These are phyloP conservation scores for Artemisia tridentata DNA, from an alignment of 129 eudicot species.

Conservation along the genomic window DNA sequence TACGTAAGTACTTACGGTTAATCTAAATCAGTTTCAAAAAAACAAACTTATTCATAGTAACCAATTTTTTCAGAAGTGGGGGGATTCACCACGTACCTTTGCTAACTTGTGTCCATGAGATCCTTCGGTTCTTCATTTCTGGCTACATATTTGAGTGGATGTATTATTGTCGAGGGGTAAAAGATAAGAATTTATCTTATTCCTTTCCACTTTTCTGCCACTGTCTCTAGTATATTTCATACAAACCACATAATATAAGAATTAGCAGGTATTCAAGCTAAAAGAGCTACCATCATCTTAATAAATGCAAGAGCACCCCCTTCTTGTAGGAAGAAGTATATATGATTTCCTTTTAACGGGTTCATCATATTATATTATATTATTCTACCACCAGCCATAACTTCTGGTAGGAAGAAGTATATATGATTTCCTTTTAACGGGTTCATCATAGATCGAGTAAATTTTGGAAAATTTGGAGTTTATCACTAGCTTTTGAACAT, in stretches of 20 bases:
- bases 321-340: neutral
- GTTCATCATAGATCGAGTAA: conserved; percentile 4
- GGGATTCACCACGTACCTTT: neutral
- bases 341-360: conserved; percentile 2
- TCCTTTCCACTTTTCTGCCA: conserved; percentile 26
- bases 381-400: too few relatives aligned
- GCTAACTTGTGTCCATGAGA: conserved; percentile 7
- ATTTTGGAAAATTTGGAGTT: conserved; percentile 13
- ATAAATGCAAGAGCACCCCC: neutral
- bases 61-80: neutral
- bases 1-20: too few relatives aligned
- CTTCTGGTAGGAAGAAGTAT: neutral
- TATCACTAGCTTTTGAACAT: conserved; percentile 14
- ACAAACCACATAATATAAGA: conserved; percentile 9
- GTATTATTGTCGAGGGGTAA: conserved; percentile 20
- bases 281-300: conserved; percentile 4
- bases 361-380: too few relatives aligned
- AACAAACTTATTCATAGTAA: neutral
- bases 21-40: too few relatives aligned
- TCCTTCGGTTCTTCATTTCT: conserved; percentile 17
- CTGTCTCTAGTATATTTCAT: conserved; percentile 15
- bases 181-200: conserved; percentile 34
- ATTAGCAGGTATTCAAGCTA: conserved; percentile 23
- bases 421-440: neutral
- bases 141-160: conserved; percentile 1